Evolutionary conservation across 352 stramenopile genomes (phyloP), one percentile per base, ranked within the genome.

Genomic region (Poterioochromonas sp.): DNA sequence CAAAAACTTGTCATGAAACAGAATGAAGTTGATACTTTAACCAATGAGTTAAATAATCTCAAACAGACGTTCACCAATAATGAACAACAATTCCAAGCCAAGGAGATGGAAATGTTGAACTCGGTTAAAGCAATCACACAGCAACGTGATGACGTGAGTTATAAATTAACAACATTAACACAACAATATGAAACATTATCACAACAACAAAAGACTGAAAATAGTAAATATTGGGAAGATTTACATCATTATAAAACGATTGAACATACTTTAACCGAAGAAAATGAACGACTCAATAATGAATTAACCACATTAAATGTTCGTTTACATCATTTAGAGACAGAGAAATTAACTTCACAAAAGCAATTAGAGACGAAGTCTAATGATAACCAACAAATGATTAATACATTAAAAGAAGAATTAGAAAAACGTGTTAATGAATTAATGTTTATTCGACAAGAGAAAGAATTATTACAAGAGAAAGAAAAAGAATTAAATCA

Each of bases 371-470:
- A 54, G 11, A 22, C 8, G 11, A 37, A 74, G 18, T 20, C 40
- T 12, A 40, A 51, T 35, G 41, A 39, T n/a, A 37, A 11, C 1
- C 22, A 3, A 12, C 2, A 39, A 12, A 39, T 74, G 18, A 37
- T 35, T 15, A 35, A 15, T 18, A 35, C 41, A 54, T 39, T 74
- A 18, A 74, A 74, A 54, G 8, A 32, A 18, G 65, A 74, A 39
- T 54, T 74, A 35, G 65, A 74, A 37, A 74, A 74, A 39, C 37
- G 65, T 35, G 5, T 74, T 18, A 1, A 29, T 15, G 65, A 74
- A 39, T 39, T 74, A 53, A 26, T 54, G 8, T 1, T 37, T 12
- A n/a, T 51, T 12, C 5, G 40, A 32, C 3, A 74, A 39, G 65
- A 74, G 29, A 29, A n/a, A 35, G 54, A 65, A 32, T 8, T 35